phyloP scores from a whole-genome alignment of 2,329 filamentous ascomycete species.

The Penicillium corylophilum region DNA sequence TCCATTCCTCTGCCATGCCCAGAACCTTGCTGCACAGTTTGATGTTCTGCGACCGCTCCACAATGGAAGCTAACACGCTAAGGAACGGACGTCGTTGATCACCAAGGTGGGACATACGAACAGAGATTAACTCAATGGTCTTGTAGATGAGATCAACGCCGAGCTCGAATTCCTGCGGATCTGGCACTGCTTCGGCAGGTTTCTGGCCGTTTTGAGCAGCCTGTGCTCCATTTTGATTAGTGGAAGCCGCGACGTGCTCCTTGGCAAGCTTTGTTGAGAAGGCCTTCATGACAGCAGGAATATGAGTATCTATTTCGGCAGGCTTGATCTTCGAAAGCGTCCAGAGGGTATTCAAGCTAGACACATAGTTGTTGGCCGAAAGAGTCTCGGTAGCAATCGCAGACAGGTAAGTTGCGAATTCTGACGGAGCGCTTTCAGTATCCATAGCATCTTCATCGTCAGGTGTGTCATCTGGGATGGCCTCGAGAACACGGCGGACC shows the following conservation, averaged over 20 bases:
- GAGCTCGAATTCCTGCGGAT: conserved; percentile 78
- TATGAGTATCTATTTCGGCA: conserved; percentile 84
- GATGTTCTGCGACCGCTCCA: conserved; percentile 89
- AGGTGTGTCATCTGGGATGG: conserved; percentile 75
- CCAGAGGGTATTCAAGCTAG: conserved; percentile 91
- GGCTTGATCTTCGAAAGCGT: conserved; percentile 82
- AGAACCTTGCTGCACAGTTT: conserved; percentile 89
- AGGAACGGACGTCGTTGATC: conserved; percentile 91
- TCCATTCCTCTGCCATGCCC: conserved; percentile 91
- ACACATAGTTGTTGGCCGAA: conserved; percentile 75
- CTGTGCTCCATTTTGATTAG: conserved; percentile 47
- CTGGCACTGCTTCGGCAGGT: conserved; percentile 50
- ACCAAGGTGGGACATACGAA: conserved; percentile 87
- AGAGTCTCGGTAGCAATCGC: conserved; percentile 85
- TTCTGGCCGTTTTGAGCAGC: conserved; percentile 38
- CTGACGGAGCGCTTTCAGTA: conserved; percentile 71
- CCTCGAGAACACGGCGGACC: conserved; percentile 79
- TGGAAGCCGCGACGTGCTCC: conserved; percentile 80
- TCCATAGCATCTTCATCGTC: conserved; percentile 84
- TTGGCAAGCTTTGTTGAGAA: conserved; percentile 88
- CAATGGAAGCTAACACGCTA: conserved; percentile 88
- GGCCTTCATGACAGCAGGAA: conserved; percentile 85
- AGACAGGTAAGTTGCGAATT: conserved; percentile 82
- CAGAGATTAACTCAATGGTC: conserved; percentile 86
- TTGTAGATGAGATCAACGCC: conserved; percentile 91